Base-by-base conservation (phyloP, 2,329 filamentous ascomycete genomes). In the Colletotrichum scovillei region DNA sequence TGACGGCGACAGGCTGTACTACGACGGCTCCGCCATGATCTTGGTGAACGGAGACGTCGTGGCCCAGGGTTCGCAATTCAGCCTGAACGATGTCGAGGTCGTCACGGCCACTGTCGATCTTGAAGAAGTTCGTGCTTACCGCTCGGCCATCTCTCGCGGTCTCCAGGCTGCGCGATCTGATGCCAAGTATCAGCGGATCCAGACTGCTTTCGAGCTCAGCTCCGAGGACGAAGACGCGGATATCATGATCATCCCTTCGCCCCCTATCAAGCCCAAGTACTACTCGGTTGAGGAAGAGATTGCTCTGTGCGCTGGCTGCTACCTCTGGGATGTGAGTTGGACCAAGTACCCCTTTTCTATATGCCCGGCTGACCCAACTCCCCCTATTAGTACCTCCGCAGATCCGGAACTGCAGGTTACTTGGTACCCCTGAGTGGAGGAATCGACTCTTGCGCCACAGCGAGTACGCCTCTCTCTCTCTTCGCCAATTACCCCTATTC, bases 271-370 rank as follows among this genome's bases (percentile, higher is more conserved):
- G 53, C 83, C 89, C 2, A 83, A 84, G n/a, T 89, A 90, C 73
- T 89, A 92, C 77, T 81, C 83, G 0, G 90, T 91, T 0, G 91
- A 93, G 77, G 91, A 94, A 77, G 91, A 93, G 78, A 93, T 94
- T 72, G 89, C 90, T 1, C 81, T 91, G 1, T 90, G 90, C 0
- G 88, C 90, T 1, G 92, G 90, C 4, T 91, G 89, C 76, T 94
- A 89, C 86, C 81, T 94, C 1, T 94, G 90, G 89, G 89, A 92
- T 68, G 71, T 72, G 59, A 63, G 62, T 16, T 14, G 19, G 30
- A 19, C 22, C 6, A 5, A 6, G 1, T 3, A 14, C 19, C 32
- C 24, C 9, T 28, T 30, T 1, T 62, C n/a, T 8, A 8, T 3
- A 16, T 60, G 19, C 55, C n/a, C 7, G 28, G 52, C 66, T 73